A percentile compares a stretch with the other conserved stretches of the same genome.
Evolutionary conservation across 129 eudicot species (phyloP).

Genomic region (Scalesia atractyloides): DNA sequence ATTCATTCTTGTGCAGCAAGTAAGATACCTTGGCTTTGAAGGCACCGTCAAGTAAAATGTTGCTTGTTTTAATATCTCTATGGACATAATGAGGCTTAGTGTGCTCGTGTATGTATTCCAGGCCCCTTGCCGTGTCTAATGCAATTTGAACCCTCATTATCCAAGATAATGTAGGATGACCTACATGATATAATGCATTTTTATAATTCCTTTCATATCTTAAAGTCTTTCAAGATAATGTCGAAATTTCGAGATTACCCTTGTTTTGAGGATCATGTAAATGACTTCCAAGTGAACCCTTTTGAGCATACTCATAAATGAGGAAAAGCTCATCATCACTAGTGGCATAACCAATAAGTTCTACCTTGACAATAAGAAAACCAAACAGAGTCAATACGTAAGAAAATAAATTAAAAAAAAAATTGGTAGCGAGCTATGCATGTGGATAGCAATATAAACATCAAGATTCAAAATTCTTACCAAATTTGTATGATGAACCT

Average conservation of each 20-base stretch:
- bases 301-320: constrained; percentile 87
- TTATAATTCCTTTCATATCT: not conserved
- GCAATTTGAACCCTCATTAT: constrained; percentile 91
- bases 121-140: constrained; percentile 91
- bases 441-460: constrained; percentile 9
- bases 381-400: constrained; percentile 33
- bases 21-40: constrained; percentile 82
- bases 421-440: constrained; percentile 2
- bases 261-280: constrained; percentile 89
- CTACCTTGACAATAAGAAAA: constrained; percentile 79
- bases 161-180: constrained; percentile 93
- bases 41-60: constrained; percentile 81
- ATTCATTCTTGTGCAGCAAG: not conserved
- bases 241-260: constrained; percentile 46
- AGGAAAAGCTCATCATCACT: constrained; percentile 85
- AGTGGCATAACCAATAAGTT: constrained; percentile 90
- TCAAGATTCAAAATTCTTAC: constrained; percentile 43
- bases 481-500: constrained; percentile 96
- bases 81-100: constrained; percentile 96
- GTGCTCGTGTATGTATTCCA: constrained; percentile 97
- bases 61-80: constrained; percentile 92
- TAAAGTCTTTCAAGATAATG: not conserved
- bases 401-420: not conserved
- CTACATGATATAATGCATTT: constrained; percentile 36
- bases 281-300: constrained; percentile 87